Evolutionary conservation across 345 rosid genomes (phyloP), one percentile per base, ranked within the genome.

Genomic region (Boechera stricta): DNA sequence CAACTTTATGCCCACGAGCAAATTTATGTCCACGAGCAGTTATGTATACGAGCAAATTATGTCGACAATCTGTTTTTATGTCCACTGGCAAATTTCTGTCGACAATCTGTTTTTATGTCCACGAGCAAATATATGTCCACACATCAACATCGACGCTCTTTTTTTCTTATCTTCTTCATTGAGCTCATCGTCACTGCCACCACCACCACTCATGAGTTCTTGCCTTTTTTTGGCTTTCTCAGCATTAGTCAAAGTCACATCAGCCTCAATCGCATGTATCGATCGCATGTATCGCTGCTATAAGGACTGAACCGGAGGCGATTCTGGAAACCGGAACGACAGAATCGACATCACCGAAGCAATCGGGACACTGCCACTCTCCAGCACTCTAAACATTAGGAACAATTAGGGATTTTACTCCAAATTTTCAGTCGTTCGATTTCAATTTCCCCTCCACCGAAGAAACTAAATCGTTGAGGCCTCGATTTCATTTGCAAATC

Each of bases 161-260:
- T 45, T 7, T 62, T 57, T 11, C 16, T 75, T 69, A 1, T 65
- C 56, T 0, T 45, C 64, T 2, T 55, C 80, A 6, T 29, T 64
- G 1, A 13, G 6, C 1, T 3, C 63, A 8, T 49, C 49, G 4
- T 45, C 83, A 5, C 21, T 11, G 2, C 11, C 41, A 38, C 41
- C 66, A 1, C 45, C 76, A 33, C 89, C 90, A 16, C 83, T 80
- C 64, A 87, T 1, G 47, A 89, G 60, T 57, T 64, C 67, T 57
- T 85, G 94, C 49, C 85, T 71, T 61, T 75, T 81, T 74, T 65
- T 82, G 0, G 89, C 89, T 64, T 86, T 89, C 78, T 85, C 74
- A 5, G 69, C 58, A 26, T 85, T 89, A 6, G 80, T 81, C 41
- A 89, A 39, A 15, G 83, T 58, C 16, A 0, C 61, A 53, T 86